Conservation (phyloP, 345 rosid species). For the Alliaria petiolata region DNA sequence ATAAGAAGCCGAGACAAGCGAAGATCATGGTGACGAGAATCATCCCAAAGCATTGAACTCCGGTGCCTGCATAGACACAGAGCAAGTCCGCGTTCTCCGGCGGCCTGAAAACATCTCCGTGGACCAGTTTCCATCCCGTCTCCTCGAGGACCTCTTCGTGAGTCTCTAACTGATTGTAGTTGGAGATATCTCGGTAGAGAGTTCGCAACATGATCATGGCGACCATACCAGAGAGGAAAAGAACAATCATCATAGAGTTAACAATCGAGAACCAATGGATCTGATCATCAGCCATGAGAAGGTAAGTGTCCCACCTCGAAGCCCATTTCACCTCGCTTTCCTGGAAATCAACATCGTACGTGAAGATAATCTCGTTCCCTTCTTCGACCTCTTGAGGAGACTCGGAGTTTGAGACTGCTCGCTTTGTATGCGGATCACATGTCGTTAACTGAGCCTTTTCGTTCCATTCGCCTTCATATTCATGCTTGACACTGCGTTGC, state of each 20-base stretch:
- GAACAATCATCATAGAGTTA: slow-evolving; percentile 90
- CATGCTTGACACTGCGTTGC: slow-evolving; percentile 65
- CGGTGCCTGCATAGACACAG: slow-evolving; percentile 85
- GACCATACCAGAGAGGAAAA: slow-evolving; percentile 96
- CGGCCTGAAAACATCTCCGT: slow-evolving; percentile 90
- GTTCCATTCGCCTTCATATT: slow-evolving; percentile 68
- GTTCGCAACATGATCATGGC: slow-evolving; percentile 97
- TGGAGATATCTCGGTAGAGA: slow-evolving; percentile 85
- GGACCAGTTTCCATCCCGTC: slow-evolving; percentile 93
- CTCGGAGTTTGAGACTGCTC: slow-evolving; percentile 63
- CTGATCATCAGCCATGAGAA: slow-evolving; percentile 89
- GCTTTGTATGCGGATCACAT: slow-evolving; percentile 88
- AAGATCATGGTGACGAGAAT: slow-evolving; percentile 84
- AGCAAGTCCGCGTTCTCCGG: slow-evolving; percentile 71
- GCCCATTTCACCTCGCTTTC: slow-evolving; percentile 96
- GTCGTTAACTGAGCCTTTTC: slow-evolving; percentile 63
- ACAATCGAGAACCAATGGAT: slow-evolving; percentile 95
- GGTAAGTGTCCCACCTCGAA: slow-evolving; percentile 94
- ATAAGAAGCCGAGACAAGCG: slow-evolving; percentile 84
- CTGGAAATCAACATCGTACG: slow-evolving; percentile 85
- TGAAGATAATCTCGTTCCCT: slow-evolving; percentile 66
- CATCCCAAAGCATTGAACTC: slow-evolving; percentile 90
- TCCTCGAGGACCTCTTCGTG: slow-evolving; percentile 96
- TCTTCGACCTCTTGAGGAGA: slow-evolving; percentile 85
- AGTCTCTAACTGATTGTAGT: slow-evolving; percentile 90